Evolutionary conservation across 495 filamentous ascomycete genomes (phyloP).

Genomic region (Penicillium simplicissimum): DNA sequence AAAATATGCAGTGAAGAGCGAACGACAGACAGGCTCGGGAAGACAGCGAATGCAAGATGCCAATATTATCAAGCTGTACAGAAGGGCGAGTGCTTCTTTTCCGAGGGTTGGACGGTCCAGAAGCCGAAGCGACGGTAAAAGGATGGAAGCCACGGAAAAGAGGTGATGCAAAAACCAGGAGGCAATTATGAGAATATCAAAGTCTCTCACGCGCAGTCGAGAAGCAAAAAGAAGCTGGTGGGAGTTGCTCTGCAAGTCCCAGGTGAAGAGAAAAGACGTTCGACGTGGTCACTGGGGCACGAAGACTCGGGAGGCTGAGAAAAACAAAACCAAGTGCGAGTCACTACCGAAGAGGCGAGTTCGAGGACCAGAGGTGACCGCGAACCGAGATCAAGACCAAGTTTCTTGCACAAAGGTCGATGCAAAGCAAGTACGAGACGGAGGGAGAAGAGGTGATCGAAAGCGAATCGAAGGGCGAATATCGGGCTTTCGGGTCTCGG

Average conservation of each 20-base stretch:
- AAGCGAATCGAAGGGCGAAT: slow-evolving; percentile 16
- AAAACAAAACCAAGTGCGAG: slow-evolving; percentile 21
- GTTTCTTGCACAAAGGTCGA: not conserved
- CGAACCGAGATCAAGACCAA: slow-evolving; percentile 2
- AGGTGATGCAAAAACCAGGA: slow-evolving; percentile 7
- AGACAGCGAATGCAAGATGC: slow-evolving; percentile 14
- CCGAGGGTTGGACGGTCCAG: not conserved
- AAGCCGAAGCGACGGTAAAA: not conserved
- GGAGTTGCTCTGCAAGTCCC: slow-evolving; percentile 52
- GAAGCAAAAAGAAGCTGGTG: slow-evolving; percentile 23
- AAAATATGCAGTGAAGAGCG: slow-evolving; percentile 22
- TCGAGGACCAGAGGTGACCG: not conserved
- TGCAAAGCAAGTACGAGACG: not conserved
- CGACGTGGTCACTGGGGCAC: slow-evolving; percentile 21
- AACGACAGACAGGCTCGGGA: slow-evolving; percentile 19
- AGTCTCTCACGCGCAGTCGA: slow-evolving; percentile 16
- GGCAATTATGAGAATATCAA: slow-evolving; percentile 27
- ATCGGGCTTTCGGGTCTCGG: slow-evolving; percentile 20
- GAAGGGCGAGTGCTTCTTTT: slow-evolving; percentile 2
- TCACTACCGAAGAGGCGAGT: slow-evolving; percentile 13
- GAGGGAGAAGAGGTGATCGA: not conserved
- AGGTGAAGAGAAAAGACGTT: slow-evolving; percentile 26
- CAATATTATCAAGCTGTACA: slow-evolving; percentile 33
- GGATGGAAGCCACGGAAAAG: slow-evolving; percentile 8
- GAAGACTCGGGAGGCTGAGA: slow-evolving; percentile 11